Percentiles rank a stretch among this genome's conserved stretches.
These are phyloP conservation scores for Cicer arietinum DNA, from an alignment of 306 rosid genomes.

Conservation along the genomic window DNA sequence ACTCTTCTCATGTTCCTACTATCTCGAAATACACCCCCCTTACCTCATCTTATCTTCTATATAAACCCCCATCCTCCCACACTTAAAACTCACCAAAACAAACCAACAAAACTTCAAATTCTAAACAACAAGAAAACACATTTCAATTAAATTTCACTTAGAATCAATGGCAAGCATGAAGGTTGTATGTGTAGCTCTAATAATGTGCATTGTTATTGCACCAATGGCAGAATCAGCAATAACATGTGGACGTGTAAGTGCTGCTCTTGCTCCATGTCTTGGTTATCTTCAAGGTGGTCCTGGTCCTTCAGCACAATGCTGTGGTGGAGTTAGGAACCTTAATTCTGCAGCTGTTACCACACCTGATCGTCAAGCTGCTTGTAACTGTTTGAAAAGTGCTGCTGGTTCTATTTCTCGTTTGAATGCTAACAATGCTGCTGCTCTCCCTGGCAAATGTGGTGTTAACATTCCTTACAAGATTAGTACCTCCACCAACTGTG, in stretches of 20 bases:
- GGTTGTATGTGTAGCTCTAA: conserved; percentile 36
- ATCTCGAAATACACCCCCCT: too few relatives aligned
- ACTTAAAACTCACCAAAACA: background rate
- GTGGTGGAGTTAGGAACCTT: conserved; percentile 38
- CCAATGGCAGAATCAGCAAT: conserved; percentile 46
- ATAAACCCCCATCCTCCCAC: background rate
- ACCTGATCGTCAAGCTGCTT: conserved; percentile 47
- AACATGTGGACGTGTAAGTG: conserved; percentile 50
- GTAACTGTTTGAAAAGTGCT: conserved; percentile 19
- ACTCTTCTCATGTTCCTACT: background rate
- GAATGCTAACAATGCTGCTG: background rate
- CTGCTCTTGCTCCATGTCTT: conserved; percentile 34
- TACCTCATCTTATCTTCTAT: background rate
- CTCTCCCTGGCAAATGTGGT: conserved; percentile 44
- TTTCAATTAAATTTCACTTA: background rate
- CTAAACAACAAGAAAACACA: background rate
- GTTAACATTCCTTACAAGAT: conserved; percentile 47
- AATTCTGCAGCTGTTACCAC: conserved; percentile 36
- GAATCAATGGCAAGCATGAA: conserved; percentile 45
- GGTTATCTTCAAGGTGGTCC: conserved; percentile 2
- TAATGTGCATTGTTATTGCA: conserved; percentile 41
- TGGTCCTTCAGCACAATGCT: background rate
- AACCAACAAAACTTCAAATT: background rate
- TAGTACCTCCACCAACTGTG: conserved; percentile 48
- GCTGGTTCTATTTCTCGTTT: background rate